Percentiles rank a stretch among this genome's conserved stretches.
phyloP scores from a whole-genome alignment of 139 green algal species.

The Chlamydomonas incerta region DNA sequence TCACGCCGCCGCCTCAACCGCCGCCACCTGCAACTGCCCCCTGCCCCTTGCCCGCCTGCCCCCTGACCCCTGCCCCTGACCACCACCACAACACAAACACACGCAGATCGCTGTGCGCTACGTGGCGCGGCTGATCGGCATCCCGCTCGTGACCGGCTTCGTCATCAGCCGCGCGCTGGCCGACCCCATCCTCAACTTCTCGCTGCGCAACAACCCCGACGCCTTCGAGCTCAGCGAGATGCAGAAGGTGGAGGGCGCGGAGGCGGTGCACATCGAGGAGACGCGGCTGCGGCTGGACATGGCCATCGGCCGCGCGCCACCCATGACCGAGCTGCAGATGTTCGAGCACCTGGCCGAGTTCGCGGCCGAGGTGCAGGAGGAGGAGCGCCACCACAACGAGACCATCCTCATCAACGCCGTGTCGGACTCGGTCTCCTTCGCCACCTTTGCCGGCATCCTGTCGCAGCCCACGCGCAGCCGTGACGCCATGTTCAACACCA shows the following conservation, averaged over 20 bases:
- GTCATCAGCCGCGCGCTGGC: conserved; percentile 70
- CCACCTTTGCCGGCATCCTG: conserved; percentile 74
- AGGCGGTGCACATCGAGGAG: conserved; percentile 84
- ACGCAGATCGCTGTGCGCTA: conserved; percentile 73
- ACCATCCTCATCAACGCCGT: conserved; percentile 65
- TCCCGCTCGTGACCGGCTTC: conserved; percentile 79
- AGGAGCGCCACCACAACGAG: conserved; percentile 76
- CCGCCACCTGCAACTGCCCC: too few relatives aligned
- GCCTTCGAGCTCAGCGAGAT: conserved; percentile 80
- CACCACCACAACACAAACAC: background rate
- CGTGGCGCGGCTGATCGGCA: conserved; percentile 60
- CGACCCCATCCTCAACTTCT: conserved; percentile 77
- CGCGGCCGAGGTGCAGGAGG: conserved; percentile 71
- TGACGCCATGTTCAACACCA: conserved; percentile 64
- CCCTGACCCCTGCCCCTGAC: background rate
- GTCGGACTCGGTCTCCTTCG: conserved; percentile 74
- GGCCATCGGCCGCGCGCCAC: conserved; percentile 79
- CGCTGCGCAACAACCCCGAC: conserved; percentile 68
- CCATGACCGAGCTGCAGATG: conserved; percentile 75
- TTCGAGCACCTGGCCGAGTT: conserved; percentile 70
- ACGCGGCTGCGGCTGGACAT: conserved; percentile 83
- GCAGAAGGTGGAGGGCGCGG: conserved; percentile 79
- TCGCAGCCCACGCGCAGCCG: conserved; percentile 45
- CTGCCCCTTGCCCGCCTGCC: too few relatives aligned
- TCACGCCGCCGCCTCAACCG: too few relatives aligned